phyloP scores from a whole-genome alignment of 2,329 filamentous ascomycete genomes.

The Fusarium chlamydosporum region DNA sequence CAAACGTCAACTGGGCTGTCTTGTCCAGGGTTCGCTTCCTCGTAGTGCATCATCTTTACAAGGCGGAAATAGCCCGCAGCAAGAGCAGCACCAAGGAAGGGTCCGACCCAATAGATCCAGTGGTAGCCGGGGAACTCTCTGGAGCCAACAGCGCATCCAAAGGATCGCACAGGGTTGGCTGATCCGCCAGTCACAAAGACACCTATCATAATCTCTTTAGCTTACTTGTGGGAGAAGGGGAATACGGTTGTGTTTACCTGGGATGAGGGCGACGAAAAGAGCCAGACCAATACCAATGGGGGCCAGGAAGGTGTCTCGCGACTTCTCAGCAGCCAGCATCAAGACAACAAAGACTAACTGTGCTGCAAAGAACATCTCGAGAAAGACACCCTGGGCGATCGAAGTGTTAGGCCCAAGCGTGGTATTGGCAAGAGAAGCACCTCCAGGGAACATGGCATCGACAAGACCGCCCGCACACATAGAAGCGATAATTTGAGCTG shows the following conservation, averaged over 20 bases:
- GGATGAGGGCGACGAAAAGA: constrained; percentile 69
- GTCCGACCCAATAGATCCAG: constrained; percentile 68
- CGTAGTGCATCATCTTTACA: constrained; percentile 63
- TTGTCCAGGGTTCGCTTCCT: constrained; percentile 62
- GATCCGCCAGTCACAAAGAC: constrained; percentile 57
- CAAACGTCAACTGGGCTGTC: constrained; percentile 36
- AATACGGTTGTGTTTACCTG: constrained; percentile 26
- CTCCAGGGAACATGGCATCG: constrained; percentile 67
- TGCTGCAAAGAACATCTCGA: constrained; percentile 74
- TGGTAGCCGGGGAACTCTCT: constrained; percentile 59
- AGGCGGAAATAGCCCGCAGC: constrained; percentile 63
- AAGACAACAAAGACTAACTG: constrained; percentile 72
- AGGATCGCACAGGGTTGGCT: constrained; percentile 63
- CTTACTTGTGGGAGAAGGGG: constrained; percentile 45
- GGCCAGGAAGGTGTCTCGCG: constrained; percentile 76
- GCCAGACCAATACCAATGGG: constrained; percentile 77
- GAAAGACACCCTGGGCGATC: constrained; percentile 69
- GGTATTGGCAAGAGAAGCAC: constrained; percentile 65
- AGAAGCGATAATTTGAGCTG: constrained; percentile 67
- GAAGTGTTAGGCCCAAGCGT: constrained; percentile 63
- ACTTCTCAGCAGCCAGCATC: constrained; percentile 78
- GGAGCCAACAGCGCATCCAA: constrained; percentile 60
- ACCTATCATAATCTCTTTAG: constrained; percentile 38
- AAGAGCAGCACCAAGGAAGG: constrained; percentile 61
- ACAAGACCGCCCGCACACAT: constrained; percentile 70